Evolutionary conservation across 2,329 filamentous ascomycete genomes (phyloP).

Genomic region (Sclerotinia nivalis): DNA sequence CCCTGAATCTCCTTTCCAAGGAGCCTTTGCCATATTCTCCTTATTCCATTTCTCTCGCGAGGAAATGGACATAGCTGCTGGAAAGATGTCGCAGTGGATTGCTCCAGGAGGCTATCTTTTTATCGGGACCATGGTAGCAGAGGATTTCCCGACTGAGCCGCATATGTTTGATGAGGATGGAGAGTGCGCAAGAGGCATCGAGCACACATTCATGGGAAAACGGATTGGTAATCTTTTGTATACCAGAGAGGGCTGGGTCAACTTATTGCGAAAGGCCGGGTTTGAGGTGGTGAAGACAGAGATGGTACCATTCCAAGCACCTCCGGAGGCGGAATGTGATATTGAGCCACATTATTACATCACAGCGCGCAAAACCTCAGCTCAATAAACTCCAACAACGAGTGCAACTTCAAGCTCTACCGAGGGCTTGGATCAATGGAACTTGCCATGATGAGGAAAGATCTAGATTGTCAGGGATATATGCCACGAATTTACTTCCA

Average conservation of each 20-base stretch:
- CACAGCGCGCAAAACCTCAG: background rate
- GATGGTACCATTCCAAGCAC: background rate
- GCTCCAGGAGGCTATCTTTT: conserved; percentile 27
- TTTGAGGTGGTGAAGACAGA: conserved; percentile 14
- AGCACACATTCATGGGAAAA: conserved; percentile 16
- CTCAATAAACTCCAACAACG: background rate
- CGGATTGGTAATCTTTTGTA: background rate
- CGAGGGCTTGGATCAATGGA: background rate
- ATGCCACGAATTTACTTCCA: background rate
- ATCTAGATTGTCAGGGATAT: background rate
- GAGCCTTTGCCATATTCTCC: conserved; percentile 27
- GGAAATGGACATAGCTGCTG: conserved; percentile 21
- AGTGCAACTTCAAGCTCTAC: background rate
- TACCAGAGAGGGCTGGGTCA: conserved; percentile 7
- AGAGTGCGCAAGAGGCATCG: conserved; percentile 5
- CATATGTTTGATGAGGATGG: conserved; percentile 14
- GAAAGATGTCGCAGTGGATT: conserved; percentile 27
- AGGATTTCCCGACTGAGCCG: conserved; percentile 9
- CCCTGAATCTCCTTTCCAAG: conserved; percentile 22
- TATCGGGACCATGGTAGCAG: conserved; percentile 27
- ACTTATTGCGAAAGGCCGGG: conserved; percentile 8
- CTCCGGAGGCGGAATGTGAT: conserved; percentile 5
- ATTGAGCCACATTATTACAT: conserved; percentile 18
- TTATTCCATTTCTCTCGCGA: conserved; percentile 26
- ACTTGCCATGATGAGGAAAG: background rate